Evolutionary conservation across 441 rosid species (phyloP).

Genomic region (Erodium trifolium): DNA sequence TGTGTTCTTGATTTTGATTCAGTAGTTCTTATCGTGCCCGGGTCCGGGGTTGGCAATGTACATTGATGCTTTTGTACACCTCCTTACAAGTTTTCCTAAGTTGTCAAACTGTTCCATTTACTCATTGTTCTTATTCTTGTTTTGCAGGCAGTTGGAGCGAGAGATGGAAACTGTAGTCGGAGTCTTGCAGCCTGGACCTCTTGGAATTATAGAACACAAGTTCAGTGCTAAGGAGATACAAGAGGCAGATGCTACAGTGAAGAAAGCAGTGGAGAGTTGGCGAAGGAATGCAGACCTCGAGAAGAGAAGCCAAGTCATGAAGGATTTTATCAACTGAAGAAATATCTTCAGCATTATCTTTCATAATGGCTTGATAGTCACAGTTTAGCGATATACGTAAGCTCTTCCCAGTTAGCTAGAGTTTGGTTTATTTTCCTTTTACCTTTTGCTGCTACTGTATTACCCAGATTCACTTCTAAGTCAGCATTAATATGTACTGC

Average conservation of each 20-base stretch:
- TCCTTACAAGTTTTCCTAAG: background rate
- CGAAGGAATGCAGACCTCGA: constrained; percentile 40
- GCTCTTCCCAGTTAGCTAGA: background rate
- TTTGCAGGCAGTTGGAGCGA: constrained; percentile 57
- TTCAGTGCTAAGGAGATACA: constrained; percentile 49
- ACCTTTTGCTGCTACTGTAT: too few relatives aligned
- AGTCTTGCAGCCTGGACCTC: constrained; percentile 80
- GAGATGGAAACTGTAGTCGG: constrained; percentile 77
- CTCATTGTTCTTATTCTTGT: background rate
- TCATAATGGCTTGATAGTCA: background rate
- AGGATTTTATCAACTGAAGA: constrained; percentile 43
- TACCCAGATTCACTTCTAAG: background rate
- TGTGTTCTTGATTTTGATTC: background rate
- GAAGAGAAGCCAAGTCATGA: constrained; percentile 37
- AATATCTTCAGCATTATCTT: background rate
- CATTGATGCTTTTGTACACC: background rate
- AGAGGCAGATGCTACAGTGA: constrained; percentile 49
- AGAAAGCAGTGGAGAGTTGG: constrained; percentile 60
- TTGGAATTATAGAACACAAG: constrained; percentile 73
- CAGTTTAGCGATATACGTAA: background rate
- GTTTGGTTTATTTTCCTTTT: too few relatives aligned
- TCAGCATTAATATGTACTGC: background rate
- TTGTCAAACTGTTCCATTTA: background rate
- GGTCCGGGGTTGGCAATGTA: background rate
- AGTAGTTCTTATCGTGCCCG: too few relatives aligned